Evolutionary conservation across 352 stramenopile genomes (phyloP).

Genomic region (Chrysophaeum taylorii): DNA sequence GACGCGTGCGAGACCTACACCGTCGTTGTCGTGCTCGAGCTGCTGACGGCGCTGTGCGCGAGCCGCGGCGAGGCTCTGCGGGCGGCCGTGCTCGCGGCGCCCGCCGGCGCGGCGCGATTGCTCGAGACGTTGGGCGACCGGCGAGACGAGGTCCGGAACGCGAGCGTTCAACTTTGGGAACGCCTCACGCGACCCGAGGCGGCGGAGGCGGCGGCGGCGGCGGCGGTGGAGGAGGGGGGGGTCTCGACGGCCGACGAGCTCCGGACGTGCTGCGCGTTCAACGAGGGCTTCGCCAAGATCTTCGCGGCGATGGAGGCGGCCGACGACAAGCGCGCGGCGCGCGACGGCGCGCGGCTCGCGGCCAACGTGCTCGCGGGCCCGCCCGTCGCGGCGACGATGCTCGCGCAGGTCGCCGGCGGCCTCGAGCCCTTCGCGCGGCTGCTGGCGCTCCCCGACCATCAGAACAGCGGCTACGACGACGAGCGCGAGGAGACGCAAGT

Average conservation of each 20-base stretch:
- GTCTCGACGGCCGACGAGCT: not conserved
- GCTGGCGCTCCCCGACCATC: not conserved
- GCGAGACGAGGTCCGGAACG: not conserved
- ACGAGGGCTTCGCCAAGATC: not conserved
- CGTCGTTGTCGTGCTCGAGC: conserved; percentile 21
- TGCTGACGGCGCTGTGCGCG: not conserved
- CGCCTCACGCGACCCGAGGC: not conserved
- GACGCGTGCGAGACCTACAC: not conserved
- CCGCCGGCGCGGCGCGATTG: not conserved
- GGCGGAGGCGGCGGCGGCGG: not conserved
- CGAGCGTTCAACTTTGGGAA: not conserved
- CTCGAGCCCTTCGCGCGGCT: not conserved
- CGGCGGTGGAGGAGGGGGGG: not conserved
- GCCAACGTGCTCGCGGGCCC: conserved; percentile 6
- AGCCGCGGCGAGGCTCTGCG: conserved; percentile 16
- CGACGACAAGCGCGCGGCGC: not conserved
- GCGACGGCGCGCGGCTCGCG: not conserved
- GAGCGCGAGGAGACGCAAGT: not conserved
- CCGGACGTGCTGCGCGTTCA: conserved; percentile 1
- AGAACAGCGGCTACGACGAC: not conserved
- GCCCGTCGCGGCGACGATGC: not conserved
- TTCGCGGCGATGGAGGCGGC: not conserved
- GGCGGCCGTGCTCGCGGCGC: conserved; percentile 16
- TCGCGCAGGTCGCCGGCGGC: not conserved
- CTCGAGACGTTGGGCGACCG: not conserved